These are phyloP conservation scores for Mrakia blollopis DNA, from an alignment of 768 basidiomycete species.

Conservation along the genomic window DNA sequence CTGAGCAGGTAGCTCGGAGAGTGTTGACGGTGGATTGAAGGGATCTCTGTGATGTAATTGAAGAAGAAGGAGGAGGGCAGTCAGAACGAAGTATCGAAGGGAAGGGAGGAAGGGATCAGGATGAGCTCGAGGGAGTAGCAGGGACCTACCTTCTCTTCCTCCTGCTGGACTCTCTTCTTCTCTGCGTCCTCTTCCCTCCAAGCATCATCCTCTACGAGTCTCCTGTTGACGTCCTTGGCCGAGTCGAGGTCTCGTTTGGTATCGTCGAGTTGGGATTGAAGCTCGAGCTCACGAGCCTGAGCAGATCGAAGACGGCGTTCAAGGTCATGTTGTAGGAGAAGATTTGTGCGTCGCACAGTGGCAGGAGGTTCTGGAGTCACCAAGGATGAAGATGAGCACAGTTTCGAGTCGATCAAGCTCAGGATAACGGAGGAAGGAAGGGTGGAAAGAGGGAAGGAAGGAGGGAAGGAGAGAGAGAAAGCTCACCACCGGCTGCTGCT, in stretches of 20 bases:
- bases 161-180: not conserved
- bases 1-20: not conserved
- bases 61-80: not conserved
- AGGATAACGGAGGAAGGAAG: not conserved
- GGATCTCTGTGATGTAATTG: not conserved
- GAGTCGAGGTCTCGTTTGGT: constrained; percentile 11
- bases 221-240: constrained; percentile 19
- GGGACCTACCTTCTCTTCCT: constrained; percentile 9
- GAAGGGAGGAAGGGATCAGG: not conserved
- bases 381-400: too few relatives aligned
- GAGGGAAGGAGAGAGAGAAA: not conserved
- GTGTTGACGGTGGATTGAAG: constrained; percentile 11
- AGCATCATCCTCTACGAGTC: constrained; percentile 26
- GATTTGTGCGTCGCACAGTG: constrained; percentile 14
- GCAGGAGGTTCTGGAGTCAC: constrained; percentile 19
- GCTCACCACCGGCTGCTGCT: not conserved
- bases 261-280: constrained; percentile 20
- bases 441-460: not conserved
- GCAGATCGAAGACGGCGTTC: constrained; percentile 23
- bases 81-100: not conserved
- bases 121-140: not conserved
- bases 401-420: not conserved
- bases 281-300: constrained; percentile 17
- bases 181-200: constrained; percentile 7
- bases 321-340: constrained; percentile 23